These are phyloP conservation scores for Yamadazyma dushanensis DNA, from an alignment of 1,139 yeast genomes.

Conservation along the genomic window DNA sequence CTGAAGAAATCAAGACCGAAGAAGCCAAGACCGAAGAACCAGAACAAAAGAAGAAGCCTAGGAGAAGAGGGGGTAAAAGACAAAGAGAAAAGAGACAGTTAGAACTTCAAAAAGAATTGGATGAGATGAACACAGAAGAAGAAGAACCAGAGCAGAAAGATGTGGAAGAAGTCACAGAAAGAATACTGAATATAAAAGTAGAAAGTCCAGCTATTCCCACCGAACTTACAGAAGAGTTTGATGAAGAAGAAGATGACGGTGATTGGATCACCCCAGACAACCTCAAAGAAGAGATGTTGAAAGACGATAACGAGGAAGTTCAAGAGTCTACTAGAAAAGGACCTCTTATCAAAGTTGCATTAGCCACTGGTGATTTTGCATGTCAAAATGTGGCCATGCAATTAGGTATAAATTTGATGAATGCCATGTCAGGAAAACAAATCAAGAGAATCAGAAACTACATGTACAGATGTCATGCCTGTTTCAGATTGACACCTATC, in stretches of 20 bases:
- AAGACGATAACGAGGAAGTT: constrained; percentile 57
- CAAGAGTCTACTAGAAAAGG: constrained; percentile 22
- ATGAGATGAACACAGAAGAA: constrained; percentile 14
- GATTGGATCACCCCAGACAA: constrained; percentile 97
- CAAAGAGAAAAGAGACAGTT: constrained; percentile 58
- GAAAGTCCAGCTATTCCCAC: not conserved
- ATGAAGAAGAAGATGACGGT: constrained; percentile 74
- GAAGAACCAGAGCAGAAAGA: constrained; percentile 1
- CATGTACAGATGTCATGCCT: constrained; percentile 96
- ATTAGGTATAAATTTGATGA: constrained; percentile 83
- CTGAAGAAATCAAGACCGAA: constrained; percentile 19
- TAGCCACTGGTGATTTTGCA: constrained; percentile 96
- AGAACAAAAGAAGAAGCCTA: constrained; percentile 36
- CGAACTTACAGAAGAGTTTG: constrained; percentile 44
- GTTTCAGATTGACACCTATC: constrained; percentile 78
- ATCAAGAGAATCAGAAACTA: constrained; percentile 85
- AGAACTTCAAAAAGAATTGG: constrained; percentile 25
- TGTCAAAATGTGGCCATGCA: constrained; percentile 94
- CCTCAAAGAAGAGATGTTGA: constrained; percentile 63
- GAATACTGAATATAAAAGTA: constrained; percentile 8
- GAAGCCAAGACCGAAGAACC: constrained; percentile 6
- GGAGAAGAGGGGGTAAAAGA: constrained; percentile 65
- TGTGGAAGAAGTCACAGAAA: constrained; percentile 7
- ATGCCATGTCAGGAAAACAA: constrained; percentile 79
- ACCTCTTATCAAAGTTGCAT: constrained; percentile 62